Evolutionary conservation across 2,329 filamentous ascomycete species (phyloP).

Genomic region (Periconia sp.): DNA sequence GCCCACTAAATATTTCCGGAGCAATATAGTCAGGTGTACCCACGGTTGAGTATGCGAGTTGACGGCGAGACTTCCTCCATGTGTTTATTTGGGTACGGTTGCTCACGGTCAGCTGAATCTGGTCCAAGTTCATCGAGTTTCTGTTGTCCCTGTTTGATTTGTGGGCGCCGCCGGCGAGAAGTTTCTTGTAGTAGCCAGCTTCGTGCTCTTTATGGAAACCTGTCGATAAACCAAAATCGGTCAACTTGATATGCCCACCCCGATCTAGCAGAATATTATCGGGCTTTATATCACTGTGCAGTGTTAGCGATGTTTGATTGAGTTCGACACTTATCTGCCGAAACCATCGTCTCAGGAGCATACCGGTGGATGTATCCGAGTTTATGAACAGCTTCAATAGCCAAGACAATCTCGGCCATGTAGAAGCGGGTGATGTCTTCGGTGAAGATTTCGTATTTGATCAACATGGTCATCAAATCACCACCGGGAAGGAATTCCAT

Average conservation of each 20-base stretch:
- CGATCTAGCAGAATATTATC: slow-evolving; percentile 97
- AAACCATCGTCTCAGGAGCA: slow-evolving; percentile 30
- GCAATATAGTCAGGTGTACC: slow-evolving; percentile 98
- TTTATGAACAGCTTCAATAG: slow-evolving; percentile 98
- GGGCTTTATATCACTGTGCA: slow-evolving; percentile 88
- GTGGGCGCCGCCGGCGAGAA: slow-evolving; percentile 69
- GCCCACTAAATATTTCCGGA: slow-evolving; percentile 94
- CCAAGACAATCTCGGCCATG: slow-evolving; percentile 96
- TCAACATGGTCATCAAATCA: slow-evolving; percentile 99
- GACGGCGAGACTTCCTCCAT: slow-evolving; percentile 91
- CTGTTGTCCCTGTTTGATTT: slow-evolving; percentile 64
- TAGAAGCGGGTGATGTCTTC: slow-evolving; percentile 99
- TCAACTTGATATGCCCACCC: slow-evolving; percentile 95
- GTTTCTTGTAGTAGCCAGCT: slow-evolving; percentile 96
- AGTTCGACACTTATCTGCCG: not conserved
- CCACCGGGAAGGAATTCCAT: slow-evolving; percentile 99
- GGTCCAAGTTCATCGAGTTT: slow-evolving; percentile 92
- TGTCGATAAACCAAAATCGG: slow-evolving; percentile 95
- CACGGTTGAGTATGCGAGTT: slow-evolving; percentile 98
- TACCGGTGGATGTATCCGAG: slow-evolving; percentile 98
- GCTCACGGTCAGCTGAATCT: slow-evolving; percentile 97
- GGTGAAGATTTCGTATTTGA: slow-evolving; percentile 99
- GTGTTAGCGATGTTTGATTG: slow-evolving; percentile 23
- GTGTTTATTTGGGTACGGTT: slow-evolving; percentile 98
- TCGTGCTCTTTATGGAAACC: slow-evolving; percentile 98